Conservation (phyloP, 192 early-diverging fungal genomes). For the Neocallimastix lanati region DNA sequence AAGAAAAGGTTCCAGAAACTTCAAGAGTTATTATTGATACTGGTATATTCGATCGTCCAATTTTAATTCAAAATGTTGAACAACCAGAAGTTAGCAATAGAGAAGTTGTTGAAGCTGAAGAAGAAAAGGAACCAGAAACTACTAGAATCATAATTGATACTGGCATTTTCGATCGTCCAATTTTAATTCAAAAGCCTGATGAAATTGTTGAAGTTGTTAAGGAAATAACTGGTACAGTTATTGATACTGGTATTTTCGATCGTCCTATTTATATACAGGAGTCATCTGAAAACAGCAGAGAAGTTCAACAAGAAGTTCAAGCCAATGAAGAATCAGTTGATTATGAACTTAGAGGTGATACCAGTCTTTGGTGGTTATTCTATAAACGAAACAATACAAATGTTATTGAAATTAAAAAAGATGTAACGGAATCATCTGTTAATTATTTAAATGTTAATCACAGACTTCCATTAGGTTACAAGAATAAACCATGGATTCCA, state of each 20-base stretch:
- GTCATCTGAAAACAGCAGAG: no score
- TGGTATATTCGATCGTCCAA: not conserved
- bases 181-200: not conserved
- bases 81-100: not conserved
- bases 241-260: not conserved
- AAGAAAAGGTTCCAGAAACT: not conserved
- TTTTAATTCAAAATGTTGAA: not conserved
- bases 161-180: not conserved
- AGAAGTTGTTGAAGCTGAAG: not conserved
- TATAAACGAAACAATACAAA: no score
- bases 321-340: no score
- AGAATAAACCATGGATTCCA: no score
- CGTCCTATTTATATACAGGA: not conserved
- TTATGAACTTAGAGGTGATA: no score
- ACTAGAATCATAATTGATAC: not conserved
- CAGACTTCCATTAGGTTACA: no score
- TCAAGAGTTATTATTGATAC: not conserved
- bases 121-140: not conserved
- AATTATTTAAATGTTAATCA: no score
- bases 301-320: no score
- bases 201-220: not conserved
- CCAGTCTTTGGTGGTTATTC: no score
- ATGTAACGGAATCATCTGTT: no score
- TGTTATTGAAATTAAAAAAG: no score
- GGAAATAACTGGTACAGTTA: not conserved